Percentiles rank a stretch among this genome's conserved stretches.
Conservation (phyloP, 805 yeast genomes). For the Wickerhamomyces queroliae region DNA sequence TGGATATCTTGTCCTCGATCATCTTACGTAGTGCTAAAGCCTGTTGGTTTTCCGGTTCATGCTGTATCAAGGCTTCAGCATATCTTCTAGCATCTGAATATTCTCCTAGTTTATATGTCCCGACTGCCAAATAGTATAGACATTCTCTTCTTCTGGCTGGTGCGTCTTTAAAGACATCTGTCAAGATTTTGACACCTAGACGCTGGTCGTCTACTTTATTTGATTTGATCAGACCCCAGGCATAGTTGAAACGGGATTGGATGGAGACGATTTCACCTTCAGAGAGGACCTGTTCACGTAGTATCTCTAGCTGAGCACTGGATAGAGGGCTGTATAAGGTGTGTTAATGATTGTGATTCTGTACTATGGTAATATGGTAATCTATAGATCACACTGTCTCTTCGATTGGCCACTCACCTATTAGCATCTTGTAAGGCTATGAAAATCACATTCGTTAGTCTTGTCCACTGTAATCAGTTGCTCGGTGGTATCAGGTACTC, state of each 20-base stretch:
- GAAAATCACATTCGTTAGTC: neutral
- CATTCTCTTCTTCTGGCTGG: slow-evolving; percentile 87
- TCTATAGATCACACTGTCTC: too few species aligned
- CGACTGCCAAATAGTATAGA: slow-evolving; percentile 80
- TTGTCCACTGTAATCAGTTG: too few species aligned
- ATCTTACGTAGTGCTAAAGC: slow-evolving; percentile 64
- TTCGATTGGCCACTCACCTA: slow-evolving; percentile 19
- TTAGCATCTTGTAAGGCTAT: slow-evolving; percentile 25
- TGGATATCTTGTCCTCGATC: slow-evolving; percentile 79
- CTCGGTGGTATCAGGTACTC: slow-evolving; percentile 1
- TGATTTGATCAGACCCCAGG: slow-evolving; percentile 93
- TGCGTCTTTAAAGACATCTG: slow-evolving; percentile 63
- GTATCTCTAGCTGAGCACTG: slow-evolving; percentile 66
- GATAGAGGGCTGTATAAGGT: slow-evolving; percentile 59
- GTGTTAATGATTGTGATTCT: too few species aligned
- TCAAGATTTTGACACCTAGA: slow-evolving; percentile 72
- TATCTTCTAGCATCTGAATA: slow-evolving; percentile 81
- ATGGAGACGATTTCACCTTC: slow-evolving; percentile 78
- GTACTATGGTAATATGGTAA: too few species aligned
- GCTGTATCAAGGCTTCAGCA: slow-evolving; percentile 65
- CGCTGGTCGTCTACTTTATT: slow-evolving; percentile 55
- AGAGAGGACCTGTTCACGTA: slow-evolving; percentile 69
- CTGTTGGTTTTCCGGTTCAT: slow-evolving; percentile 84
- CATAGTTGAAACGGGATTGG: slow-evolving; percentile 87
- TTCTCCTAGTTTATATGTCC: slow-evolving; percentile 85